A percentile compares a stretch with the other conserved stretches of the same genome.
phyloP scores from a whole-genome alignment of 2,329 filamentous ascomycete species.

The Pseudocercospora macadamiae region DNA sequence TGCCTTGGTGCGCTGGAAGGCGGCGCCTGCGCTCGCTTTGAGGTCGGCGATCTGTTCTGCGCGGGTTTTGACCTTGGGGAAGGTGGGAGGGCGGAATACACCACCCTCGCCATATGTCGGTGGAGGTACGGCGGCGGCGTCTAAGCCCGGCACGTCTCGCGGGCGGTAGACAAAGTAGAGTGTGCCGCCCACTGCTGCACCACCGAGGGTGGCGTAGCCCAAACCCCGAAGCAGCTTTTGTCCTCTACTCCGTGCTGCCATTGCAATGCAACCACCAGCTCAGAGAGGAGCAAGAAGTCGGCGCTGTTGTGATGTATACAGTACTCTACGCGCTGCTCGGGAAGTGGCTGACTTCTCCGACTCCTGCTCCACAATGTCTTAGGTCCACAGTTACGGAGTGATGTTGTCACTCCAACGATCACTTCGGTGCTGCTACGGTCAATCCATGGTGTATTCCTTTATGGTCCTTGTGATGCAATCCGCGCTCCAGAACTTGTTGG shows the following conservation, averaged over 20 bases:
- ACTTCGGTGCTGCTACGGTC: constrained; percentile 14
- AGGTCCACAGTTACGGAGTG: constrained; percentile 15
- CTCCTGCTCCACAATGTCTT: background rate
- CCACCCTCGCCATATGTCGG: constrained; percentile 71
- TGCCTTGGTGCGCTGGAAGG: constrained; percentile 49
- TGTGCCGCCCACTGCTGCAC: constrained; percentile 56
- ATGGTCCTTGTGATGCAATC: constrained; percentile 16
- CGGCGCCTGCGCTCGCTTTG: constrained; percentile 53
- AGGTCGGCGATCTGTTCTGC: constrained; percentile 67
- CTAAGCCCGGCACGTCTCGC: constrained; percentile 70
- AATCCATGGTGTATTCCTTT: constrained; percentile 13
- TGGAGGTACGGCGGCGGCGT: constrained; percentile 69
- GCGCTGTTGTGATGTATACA: no score
- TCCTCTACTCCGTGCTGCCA: constrained; percentile 33
- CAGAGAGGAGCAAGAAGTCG: constrained; percentile 1
- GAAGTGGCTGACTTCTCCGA: constrained; percentile 18
- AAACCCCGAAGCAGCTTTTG: constrained; percentile 55
- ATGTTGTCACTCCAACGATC: constrained; percentile 14
- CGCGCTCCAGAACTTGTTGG: background rate
- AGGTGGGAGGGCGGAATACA: constrained; percentile 66
- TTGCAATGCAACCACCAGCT: constrained; percentile 16
- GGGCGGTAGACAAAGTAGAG: constrained; percentile 70
- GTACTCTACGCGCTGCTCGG: no score
- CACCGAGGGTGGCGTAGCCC: constrained; percentile 61
- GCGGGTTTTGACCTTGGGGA: constrained; percentile 65